phyloP scores from a whole-genome alignment of 345 rosid species.

The Capsella bursapastoris region DNA sequence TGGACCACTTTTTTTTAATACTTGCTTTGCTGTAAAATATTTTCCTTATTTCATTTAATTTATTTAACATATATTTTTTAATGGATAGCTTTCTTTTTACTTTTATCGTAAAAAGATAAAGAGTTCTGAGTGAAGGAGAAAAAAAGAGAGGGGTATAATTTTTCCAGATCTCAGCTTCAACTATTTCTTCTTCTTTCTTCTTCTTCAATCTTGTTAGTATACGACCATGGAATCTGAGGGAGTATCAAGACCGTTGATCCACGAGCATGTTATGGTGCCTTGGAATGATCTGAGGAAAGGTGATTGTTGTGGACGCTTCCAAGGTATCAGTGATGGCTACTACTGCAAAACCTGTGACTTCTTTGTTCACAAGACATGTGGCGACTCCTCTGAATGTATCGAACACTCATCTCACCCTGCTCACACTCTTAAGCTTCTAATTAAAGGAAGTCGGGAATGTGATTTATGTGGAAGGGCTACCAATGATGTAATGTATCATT shows the following conservation, averaged over 20 bases:
- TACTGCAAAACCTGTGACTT: neutral
- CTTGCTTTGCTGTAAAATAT: too few species aligned
- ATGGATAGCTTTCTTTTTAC: too few species aligned
- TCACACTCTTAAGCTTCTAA: neutral
- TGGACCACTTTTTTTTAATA: too few species aligned
- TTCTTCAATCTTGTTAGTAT: neutral
- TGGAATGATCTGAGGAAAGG: neutral
- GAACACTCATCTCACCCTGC: neutral
- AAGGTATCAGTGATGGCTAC: neutral
- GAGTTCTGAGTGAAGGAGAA: too few species aligned
- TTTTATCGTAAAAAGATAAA: too few species aligned
- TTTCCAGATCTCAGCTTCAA: neutral
- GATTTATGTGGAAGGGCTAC: neutral
- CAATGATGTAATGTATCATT: neutral
- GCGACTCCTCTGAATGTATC: neutral
- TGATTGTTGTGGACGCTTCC: neutral
- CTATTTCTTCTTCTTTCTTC: neutral
- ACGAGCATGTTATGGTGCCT: neutral
- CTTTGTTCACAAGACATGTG: too few species aligned
- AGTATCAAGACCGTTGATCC: neutral
- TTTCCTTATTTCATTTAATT: too few species aligned
- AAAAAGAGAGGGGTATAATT: too few species aligned
- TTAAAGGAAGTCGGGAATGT: accelerated
- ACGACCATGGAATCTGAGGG: neutral
- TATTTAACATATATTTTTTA: too few species aligned